Percentiles rank a stretch among this genome's conserved stretches.
Conservation (phyloP, 164 flowering plant species). For the Tinospora cordifolia region DNA sequence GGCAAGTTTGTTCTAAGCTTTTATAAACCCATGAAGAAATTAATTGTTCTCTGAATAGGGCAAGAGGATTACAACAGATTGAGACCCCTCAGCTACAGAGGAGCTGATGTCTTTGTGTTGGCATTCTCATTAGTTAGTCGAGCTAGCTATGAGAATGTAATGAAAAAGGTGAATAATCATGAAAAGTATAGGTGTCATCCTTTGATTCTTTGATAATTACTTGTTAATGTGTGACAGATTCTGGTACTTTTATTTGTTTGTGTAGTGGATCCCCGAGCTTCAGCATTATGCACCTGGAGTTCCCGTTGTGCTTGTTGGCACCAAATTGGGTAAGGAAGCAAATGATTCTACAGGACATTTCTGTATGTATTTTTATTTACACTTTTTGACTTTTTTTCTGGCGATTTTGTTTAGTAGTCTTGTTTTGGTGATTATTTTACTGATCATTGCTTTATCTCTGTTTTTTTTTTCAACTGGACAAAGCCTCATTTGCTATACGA, state of each 20-base stretch:
- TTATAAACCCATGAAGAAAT: slow-evolving; percentile 4
- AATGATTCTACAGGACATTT: too few relatives aligned
- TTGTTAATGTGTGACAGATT: slow-evolving; percentile 2
- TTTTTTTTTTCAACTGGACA: too few relatives aligned
- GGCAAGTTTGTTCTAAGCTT: slow-evolving; percentile 3
- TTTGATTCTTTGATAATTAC: slow-evolving; percentile 2
- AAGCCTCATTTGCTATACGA: too few relatives aligned
- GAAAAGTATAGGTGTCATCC: not conserved
- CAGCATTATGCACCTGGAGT: slow-evolving; percentile 88
- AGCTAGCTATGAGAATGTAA: slow-evolving; percentile 89
- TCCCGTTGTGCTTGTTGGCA: slow-evolving; percentile 84
- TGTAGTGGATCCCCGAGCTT: slow-evolving; percentile 98
- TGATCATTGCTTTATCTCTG: too few relatives aligned
- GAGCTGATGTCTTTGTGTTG: slow-evolving; percentile 88
- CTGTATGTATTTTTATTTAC: too few relatives aligned
- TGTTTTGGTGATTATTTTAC: not conserved
- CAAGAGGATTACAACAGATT: slow-evolving; percentile 96
- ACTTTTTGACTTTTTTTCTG: too few relatives aligned
- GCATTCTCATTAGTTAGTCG: slow-evolving; percentile 92
- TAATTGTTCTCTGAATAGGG: slow-evolving; percentile 35
- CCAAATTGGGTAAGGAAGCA: slow-evolving; percentile 72
- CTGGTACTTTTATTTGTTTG: slow-evolving; percentile 18
- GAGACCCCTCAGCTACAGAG: slow-evolving; percentile 96
- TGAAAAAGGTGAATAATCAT: slow-evolving; percentile 62
- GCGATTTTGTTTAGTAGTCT: not conserved